phyloP scores from a whole-genome alignment of 345 rosid species.

The Populus nigra region DNA sequence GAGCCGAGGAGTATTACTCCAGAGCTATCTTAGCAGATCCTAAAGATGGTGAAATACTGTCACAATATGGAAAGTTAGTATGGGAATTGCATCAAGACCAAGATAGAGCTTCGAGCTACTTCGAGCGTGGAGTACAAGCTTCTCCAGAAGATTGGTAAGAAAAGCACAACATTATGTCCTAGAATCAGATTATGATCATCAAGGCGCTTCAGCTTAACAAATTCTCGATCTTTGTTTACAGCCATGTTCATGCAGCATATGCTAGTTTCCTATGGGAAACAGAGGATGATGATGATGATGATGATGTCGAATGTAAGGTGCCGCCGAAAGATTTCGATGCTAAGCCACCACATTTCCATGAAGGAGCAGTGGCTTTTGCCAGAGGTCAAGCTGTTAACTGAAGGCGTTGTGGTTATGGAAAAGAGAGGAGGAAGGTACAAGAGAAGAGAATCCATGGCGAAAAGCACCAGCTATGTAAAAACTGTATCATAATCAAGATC shows the following conservation, averaged over 20 bases:
- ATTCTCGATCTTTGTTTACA: constrained; percentile 12
- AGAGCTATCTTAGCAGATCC: constrained; percentile 59
- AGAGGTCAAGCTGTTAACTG: constrained; percentile 1
- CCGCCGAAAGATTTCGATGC: constrained; percentile 14
- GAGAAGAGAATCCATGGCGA: no score
- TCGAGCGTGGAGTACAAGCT: constrained; percentile 49
- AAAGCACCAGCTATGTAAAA: no score
- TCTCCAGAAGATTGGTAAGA: constrained; percentile 50
- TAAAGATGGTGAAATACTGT: constrained; percentile 46
- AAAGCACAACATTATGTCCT: no score
- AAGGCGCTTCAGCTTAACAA: not conserved
- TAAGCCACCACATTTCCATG: not conserved
- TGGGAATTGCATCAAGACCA: constrained; percentile 50
- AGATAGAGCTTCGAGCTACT: constrained; percentile 43
- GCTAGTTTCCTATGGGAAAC: constrained; percentile 62
- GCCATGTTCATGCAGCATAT: constrained; percentile 65
- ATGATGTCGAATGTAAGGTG: constrained; percentile 18
- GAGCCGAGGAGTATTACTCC: constrained; percentile 52
- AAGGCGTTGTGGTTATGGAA: not conserved
- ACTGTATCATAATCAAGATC: no score
- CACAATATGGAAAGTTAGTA: constrained; percentile 45
- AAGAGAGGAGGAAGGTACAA: not conserved
- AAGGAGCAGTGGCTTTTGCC: constrained; percentile 15
- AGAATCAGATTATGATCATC: not conserved
- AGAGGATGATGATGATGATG: constrained; percentile 34